Percentiles rank a stretch among this genome's conserved stretches.
These are phyloP conservation scores for Benincasa hispida DNA, from an alignment of 306 rosid species.

Conservation along the genomic window DNA sequence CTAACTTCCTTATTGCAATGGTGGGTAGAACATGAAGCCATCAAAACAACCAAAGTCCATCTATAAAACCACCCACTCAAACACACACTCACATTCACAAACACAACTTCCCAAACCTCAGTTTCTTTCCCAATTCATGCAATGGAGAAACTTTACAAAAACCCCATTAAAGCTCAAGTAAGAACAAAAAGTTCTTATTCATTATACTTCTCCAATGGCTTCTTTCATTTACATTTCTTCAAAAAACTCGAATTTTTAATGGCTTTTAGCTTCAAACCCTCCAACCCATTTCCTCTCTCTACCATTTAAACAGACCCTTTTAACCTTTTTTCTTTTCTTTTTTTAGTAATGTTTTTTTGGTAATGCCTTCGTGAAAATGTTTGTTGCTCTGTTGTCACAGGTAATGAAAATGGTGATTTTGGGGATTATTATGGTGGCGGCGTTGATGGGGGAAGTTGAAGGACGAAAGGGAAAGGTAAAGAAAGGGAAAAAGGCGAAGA, in stretches of 20 bases:
- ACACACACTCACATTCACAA: neutral
- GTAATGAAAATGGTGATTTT: slow-evolving; percentile 7
- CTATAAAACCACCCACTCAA: slow-evolving; percentile 6
- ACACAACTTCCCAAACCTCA: neutral
- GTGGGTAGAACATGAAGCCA: neutral
- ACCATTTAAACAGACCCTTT: neutral
- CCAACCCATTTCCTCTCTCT: neutral
- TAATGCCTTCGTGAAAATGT: neutral
- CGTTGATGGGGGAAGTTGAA: slow-evolving; percentile 12
- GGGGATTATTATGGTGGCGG: neutral
- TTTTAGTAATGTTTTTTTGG: neutral
- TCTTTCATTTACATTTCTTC: neutral
- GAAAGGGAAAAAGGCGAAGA: neutral
- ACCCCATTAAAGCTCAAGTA: slow-evolving; percentile 17
- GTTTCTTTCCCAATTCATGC: neutral
- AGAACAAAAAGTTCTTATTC: neutral
- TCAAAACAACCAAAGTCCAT: neutral
- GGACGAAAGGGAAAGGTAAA: neutral
- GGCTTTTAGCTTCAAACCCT: neutral
- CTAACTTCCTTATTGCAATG: neutral
- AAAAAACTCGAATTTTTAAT: neutral
- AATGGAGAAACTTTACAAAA: neutral
- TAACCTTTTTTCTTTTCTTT: neutral
- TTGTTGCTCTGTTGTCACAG: slow-evolving; percentile 5
- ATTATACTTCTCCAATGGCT: neutral